Conservation (phyloP, 805 yeast species). For the Jamesozyma lodderae region DNA sequence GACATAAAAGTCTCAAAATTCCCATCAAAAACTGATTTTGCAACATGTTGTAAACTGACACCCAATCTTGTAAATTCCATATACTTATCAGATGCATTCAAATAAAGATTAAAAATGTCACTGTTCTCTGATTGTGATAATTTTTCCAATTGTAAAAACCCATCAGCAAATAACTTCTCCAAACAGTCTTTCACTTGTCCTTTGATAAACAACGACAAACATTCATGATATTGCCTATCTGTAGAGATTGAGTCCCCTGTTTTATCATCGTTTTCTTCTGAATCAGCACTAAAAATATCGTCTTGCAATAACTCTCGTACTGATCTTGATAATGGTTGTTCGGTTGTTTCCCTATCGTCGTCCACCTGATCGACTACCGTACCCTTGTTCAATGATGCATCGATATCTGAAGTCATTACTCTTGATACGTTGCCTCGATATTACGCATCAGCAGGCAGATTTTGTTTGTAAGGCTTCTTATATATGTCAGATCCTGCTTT, state of each 20-base stretch:
- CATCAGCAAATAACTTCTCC: conserved; percentile 14
- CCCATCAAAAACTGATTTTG: conserved; percentile 1
- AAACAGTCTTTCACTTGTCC: conserved; percentile 18
- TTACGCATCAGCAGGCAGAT: too few relatives aligned
- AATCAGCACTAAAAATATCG: conserved; percentile 9
- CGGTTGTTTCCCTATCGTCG: too few relatives aligned
- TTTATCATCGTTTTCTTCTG: not conserved
- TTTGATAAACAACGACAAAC: conserved; percentile 14
- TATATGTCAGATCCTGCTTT: too few relatives aligned
- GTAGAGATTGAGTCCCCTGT: not conserved
- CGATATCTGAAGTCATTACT: too few relatives aligned
- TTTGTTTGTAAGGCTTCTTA: too few relatives aligned
- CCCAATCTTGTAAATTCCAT: conserved; percentile 11
- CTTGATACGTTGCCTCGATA: too few relatives aligned
- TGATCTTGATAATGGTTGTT: not conserved
- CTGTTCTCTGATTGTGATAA: not conserved
- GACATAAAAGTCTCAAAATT: not conserved
- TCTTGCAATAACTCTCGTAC: conserved; percentile 19
- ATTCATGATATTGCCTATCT: conserved; percentile 9
- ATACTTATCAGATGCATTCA: conserved; percentile 12
- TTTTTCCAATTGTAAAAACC: conserved; percentile 7
- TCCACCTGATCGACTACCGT: too few relatives aligned
- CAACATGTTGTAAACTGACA: conserved; percentile 3
- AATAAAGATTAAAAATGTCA: conserved; percentile 11
- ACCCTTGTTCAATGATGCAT: too few relatives aligned